Base-by-base conservation (phyloP, 2,329 filamentous ascomycete species). In the Ceratocystiopsis brevicomis region DNA sequence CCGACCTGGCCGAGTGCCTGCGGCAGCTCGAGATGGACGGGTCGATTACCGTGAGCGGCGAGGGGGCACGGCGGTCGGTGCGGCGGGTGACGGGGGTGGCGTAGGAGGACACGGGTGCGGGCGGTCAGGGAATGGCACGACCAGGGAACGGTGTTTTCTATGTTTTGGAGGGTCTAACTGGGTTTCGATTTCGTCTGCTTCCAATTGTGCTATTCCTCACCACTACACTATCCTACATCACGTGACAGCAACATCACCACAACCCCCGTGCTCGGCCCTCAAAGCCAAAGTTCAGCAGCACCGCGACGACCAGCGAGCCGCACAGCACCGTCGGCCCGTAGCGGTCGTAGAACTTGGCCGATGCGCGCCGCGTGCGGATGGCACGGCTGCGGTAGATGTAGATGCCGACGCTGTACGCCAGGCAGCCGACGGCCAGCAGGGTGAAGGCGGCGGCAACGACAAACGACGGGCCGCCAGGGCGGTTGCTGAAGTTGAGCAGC, bases 381-480 rank as follows among this genome's bases (percentile, higher is more conserved):
- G 84, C 84, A 49, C 73, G 68, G 51, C 90, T 87, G 44, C 90
- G 75, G 73, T 90, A 93, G 18, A 94, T 65, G 57, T 95, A 98
- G 43, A 93, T 74, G 40, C 69, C 72, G 37, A 93, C 76, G 18
- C 78, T 81, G 61, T 98, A 98, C 44, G 81, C 60, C n/a, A 98
- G 68, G 30, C 82, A 76, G 8, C 79, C 48, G 37, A 86, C 70
- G 3, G 88, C 87, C 3, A 95, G 68, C 16, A 86, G 59, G 0
- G 86, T 95, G 59, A 96, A 98, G 1, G 76, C 69, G 56, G 78
- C 81, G 0, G 85, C 71, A 0, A 81, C 75, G 39, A 74, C 65
- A 49, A 92, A 76, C 6, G 79, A 76, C 17, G 76, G 59, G 38
- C 52, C 56, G 9, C 61, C 69, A 17, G 71, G 67, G 50, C 71